Conservation (phyloP, 2,329 filamentous ascomycete species). For the Fusarium poae region DNA sequence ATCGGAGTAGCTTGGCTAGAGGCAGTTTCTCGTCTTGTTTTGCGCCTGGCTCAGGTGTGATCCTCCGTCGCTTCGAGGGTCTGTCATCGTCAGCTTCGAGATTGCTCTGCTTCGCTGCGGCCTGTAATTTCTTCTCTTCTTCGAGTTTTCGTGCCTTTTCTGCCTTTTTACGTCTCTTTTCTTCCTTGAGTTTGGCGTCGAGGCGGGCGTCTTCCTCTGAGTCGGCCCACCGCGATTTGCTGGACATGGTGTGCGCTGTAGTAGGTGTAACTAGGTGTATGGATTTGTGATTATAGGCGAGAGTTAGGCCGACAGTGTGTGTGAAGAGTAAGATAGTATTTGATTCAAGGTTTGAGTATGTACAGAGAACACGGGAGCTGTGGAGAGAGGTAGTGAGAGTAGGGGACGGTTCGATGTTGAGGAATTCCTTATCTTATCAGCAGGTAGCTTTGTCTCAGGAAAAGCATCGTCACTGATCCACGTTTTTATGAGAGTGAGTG, state of each 20-base stretch:
- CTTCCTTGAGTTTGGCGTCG: slow-evolving; percentile 83
- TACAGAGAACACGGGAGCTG: slow-evolving; percentile 5
- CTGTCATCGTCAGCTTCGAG: slow-evolving; percentile 51
- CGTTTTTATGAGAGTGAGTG: slow-evolving; percentile 29
- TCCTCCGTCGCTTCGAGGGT: slow-evolving; percentile 72
- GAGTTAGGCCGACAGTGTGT: too few relatives aligned
- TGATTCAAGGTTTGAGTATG: background rate
- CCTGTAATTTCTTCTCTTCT: slow-evolving; percentile 56
- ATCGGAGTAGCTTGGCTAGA: slow-evolving; percentile 74
- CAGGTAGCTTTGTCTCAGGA: slow-evolving; percentile 11
- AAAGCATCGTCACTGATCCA: slow-evolving; percentile 36
- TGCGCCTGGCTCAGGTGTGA: slow-evolving; percentile 61
- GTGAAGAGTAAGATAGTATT: background rate
- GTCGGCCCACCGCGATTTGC: slow-evolving; percentile 88
- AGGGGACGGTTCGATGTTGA: slow-evolving; percentile 1
- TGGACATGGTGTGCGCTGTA: slow-evolving; percentile 63
- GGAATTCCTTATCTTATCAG: slow-evolving; percentile 47
- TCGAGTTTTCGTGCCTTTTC: slow-evolving; percentile 81
- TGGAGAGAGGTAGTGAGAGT: slow-evolving; percentile 5
- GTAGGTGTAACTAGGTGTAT: background rate
- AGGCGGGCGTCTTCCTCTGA: slow-evolving; percentile 83
- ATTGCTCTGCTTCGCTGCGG: slow-evolving; percentile 45
- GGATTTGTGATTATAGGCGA: background rate
- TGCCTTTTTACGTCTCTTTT: slow-evolving; percentile 85
- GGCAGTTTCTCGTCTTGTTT: slow-evolving; percentile 37